Percentiles rank a stretch among this genome's conserved stretches.
These are phyloP conservation scores for Clitocybe nebularis DNA, from an alignment of 1,284 basidiomycete genomes.

Conservation along the genomic window DNA sequence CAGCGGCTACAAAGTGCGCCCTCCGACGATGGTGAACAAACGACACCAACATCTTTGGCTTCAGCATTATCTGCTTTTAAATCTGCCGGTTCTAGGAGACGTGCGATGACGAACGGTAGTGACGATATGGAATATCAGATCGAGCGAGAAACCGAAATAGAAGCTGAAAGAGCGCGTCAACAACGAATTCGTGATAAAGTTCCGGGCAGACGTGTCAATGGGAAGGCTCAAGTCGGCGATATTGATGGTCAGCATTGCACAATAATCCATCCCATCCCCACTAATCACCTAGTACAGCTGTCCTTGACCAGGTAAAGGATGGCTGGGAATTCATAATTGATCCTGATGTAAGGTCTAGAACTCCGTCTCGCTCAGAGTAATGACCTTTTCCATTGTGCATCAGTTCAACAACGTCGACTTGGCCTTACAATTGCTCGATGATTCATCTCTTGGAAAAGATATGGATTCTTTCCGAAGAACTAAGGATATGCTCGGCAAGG, in stretches of 20 bases:
- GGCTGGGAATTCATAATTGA: constrained; percentile 90
- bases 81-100: constrained; percentile 53
- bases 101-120: constrained; percentile 50
- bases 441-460: constrained; percentile 64
- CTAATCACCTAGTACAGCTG: constrained; percentile 42
- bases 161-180: constrained; percentile 57
- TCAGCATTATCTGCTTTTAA: constrained; percentile 65
- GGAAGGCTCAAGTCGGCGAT: constrained; percentile 60
- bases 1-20: constrained; percentile 31
- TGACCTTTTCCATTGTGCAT: constrained; percentile 11
- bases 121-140: constrained; percentile 46
- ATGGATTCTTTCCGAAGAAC: constrained; percentile 73
- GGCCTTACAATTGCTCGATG: constrained; percentile 81
- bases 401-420: constrained; percentile 92
- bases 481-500: constrained; percentile 71
- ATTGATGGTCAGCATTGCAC: constrained; percentile 62
- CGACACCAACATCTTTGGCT: constrained; percentile 48
- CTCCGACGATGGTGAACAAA: constrained; percentile 32
- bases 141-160: constrained; percentile 54
- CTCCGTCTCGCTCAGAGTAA: constrained; percentile 1
- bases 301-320: constrained; percentile 80
- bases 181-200: constrained; percentile 63
- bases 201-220: constrained; percentile 50
- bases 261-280: constrained; percentile 3
- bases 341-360: constrained; percentile 59